Evolutionary conservation across 2,329 filamentous ascomycete genomes (phyloP).

Genomic region (Pestalotiopsis sp.): DNA sequence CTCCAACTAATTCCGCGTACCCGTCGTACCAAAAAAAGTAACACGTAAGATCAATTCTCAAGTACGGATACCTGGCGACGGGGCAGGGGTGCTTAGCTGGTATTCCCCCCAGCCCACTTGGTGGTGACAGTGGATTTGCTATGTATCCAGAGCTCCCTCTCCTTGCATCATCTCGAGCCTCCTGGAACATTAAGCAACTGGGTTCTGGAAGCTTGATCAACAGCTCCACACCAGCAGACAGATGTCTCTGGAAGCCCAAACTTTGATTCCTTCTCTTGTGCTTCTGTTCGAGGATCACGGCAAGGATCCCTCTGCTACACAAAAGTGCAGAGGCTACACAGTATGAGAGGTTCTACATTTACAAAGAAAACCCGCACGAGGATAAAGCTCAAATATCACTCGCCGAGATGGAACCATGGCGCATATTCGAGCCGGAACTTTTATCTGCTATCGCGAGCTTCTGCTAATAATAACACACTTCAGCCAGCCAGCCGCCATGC

Average conservation of each 20-base stretch:
- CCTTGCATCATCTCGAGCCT: not conserved
- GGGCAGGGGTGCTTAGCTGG: not conserved
- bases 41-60: not conserved
- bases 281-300: not conserved
- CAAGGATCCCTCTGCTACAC: not conserved
- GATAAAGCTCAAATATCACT: not conserved
- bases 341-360: not conserved
- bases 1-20: not conserved
- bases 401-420: not conserved
- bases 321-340: not conserved
- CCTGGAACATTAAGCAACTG: not conserved
- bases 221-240: not conserved
- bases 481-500: not conserved
- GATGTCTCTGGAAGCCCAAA: not conserved
- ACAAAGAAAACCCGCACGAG: not conserved
- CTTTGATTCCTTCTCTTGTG: not conserved
- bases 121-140: not conserved
- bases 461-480: not conserved
- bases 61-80: not conserved
- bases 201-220: not conserved
- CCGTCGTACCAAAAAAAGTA: not conserved
- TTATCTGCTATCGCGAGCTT: not conserved
- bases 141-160: not conserved
- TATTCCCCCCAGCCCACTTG: not conserved
- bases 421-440: not conserved